Evolutionary conservation across 2,329 filamentous ascomycete species (phyloP).

Genomic region (Monilinia fructicola): DNA sequence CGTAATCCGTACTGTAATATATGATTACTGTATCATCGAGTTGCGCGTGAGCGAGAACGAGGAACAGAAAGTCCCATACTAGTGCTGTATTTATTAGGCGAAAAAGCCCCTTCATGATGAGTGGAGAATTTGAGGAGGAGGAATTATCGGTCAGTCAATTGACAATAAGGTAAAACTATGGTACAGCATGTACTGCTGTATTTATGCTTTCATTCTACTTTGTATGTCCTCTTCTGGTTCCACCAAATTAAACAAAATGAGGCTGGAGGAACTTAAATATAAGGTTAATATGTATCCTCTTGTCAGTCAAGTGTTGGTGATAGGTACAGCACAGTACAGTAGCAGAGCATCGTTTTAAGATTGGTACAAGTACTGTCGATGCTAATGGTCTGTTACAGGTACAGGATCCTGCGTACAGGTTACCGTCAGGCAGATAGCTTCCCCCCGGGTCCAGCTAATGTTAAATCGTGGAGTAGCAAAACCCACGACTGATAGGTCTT

Average conservation of each 20-base stretch:
- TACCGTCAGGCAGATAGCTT: neutral
- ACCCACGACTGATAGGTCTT: neutral
- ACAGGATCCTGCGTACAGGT: constrained; percentile 11
- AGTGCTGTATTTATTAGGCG: neutral
- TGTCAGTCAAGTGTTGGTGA: too few species aligned
- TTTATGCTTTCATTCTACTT: too few species aligned
- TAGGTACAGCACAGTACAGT: too few species aligned
- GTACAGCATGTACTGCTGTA: too few species aligned
- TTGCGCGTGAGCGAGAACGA: neutral
- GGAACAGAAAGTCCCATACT: neutral
- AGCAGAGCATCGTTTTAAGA: neutral
- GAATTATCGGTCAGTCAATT: too few species aligned
- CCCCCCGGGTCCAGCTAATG: neutral
- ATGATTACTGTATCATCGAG: neutral
- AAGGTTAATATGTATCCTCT: too few species aligned
- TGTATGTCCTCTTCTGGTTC: constrained; percentile 3
- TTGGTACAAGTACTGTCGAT: neutral
- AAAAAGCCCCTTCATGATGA: neutral
- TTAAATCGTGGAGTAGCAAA: neutral
- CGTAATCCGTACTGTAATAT: neutral
- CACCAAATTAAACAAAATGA: neutral
- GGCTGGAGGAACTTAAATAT: too few species aligned
- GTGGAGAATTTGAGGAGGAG: neutral
- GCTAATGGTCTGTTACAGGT: constrained; percentile 1
- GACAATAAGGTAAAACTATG: too few species aligned